A percentile compares a stretch with the other conserved stretches of the same genome.
Evolutionary conservation across 805 yeast genomes (phyloP).

Genomic region (Metschnikowia chrysomelidarum): DNA sequence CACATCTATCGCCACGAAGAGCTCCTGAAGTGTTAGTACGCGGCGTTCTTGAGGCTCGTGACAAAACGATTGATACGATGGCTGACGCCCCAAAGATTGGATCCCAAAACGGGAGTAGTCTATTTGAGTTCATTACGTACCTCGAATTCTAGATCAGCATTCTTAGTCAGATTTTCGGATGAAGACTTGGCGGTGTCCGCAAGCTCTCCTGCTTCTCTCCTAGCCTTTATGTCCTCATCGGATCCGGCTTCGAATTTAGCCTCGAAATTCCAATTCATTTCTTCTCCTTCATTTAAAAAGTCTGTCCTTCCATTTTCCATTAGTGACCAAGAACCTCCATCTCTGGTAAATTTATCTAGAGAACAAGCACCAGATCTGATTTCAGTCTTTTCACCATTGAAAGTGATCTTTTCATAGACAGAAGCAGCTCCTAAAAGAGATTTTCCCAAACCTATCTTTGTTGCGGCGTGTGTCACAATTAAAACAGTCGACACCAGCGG

Average conservation of each 20-base stretch:
- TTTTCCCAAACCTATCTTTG: slow-evolving; percentile 86
- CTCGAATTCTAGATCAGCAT: slow-evolving; percentile 15
- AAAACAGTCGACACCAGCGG: slow-evolving; percentile 65
- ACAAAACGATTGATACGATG: too few relatives aligned
- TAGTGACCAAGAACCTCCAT: slow-evolving; percentile 51
- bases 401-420: slow-evolving; percentile 51
- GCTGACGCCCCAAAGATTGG: too few relatives aligned
- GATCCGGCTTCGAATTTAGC: slow-evolving; percentile 83
- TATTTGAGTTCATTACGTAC: slow-evolving; percentile 16
- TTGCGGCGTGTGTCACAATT: slow-evolving; percentile 90
- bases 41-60: too few relatives aligned
- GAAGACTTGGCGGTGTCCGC: slow-evolving; percentile 10
- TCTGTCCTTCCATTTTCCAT: slow-evolving; percentile 70
- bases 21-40: slow-evolving; percentile 22
- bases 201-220: slow-evolving; percentile 30
- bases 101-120: not conserved
- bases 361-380: slow-evolving; percentile 83
- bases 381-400: slow-evolving; percentile 27
- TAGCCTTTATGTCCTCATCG: slow-evolving; percentile 72
- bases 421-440: slow-evolving; percentile 54
- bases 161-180: slow-evolving; percentile 2
- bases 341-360: slow-evolving; percentile 54
- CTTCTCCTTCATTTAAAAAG: slow-evolving; percentile 76
- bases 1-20: slow-evolving; percentile 25
- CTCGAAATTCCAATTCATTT: slow-evolving; percentile 90